Base-by-base conservation (phyloP, 2,329 filamentous ascomycete species). In the Exophiala oligosperma region DNA sequence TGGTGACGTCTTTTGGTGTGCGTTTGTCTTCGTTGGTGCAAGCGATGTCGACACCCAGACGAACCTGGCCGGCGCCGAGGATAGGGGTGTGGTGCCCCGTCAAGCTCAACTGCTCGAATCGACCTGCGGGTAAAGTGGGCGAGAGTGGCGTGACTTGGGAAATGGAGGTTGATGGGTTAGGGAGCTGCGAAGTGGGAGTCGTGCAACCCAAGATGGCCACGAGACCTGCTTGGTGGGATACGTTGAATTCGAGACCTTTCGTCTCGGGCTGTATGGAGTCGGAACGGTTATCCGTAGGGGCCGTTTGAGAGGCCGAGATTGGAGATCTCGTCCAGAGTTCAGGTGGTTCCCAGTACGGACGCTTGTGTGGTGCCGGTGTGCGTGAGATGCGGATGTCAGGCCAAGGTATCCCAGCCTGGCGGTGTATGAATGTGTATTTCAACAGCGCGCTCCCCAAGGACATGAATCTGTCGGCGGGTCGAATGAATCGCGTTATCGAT, bases 171-270 rank as follows among this genome's bases (percentile, higher is more conserved):
- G 44, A 28, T 17, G 52, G 35, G 26, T 35, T 54, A 8, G 61
- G 55, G 12, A 59, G 35, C 49, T 64, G 62, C 6, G 52, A 48
- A 11, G 54, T 62, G 14, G 68, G 68, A 6, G 69, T 68, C 7
- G 70, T 63, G 21, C 74, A 77, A 11, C 85, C 83, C 1, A 84
- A 80, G 4, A 88, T 71, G 0, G 79, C 77, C n/a, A 86, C 82
- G 2, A 88, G 72, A 0, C 82, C 84, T 17, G 83, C 83, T 70
- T 88, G 85, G 62, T 88, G 85, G 32, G 81, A 84, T 54, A 87
- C 78, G 62, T 88, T 88, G 74, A 88, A 88, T 62, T 87, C 84
- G 38, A 86, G 72, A 8, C 64, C 61, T n/a, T 54, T 32, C 26
- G 57, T 50, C 2, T 41, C 44, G 17, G 28, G 48, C 2, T 12